A percentile compares a stretch with the other conserved stretches of the same genome.
Conservation (phyloP, 176 grass and related monocot genomes). For the Eragrostis nindensis region DNA sequence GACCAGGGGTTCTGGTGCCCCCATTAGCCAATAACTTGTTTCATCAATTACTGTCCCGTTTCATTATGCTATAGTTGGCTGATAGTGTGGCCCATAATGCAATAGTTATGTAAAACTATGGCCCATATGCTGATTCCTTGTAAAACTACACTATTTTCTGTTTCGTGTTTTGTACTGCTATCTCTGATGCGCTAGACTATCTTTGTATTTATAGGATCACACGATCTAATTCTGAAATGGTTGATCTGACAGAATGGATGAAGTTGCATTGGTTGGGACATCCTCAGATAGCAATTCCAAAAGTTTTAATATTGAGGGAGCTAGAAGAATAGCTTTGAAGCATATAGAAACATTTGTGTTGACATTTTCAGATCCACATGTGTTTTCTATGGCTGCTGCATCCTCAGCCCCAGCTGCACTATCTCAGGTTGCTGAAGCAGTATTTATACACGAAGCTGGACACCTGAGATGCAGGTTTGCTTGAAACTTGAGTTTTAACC, state of each 20-base stretch:
- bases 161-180: neutral
- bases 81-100: neutral
- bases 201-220: conserved; percentile 22
- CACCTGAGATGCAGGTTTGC: conserved; percentile 97
- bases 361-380: conserved; percentile 86
- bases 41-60: neutral
- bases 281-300: conserved; percentile 80
- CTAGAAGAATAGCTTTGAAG: conserved; percentile 98
- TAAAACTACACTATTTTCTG: neutral
- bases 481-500: conserved; percentile 24
- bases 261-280: conserved; percentile 76
- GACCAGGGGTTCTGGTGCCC: neutral
- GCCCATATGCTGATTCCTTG: neutral
- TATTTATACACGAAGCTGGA: conserved; percentile 96
- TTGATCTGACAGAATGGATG: conserved; percentile 81
- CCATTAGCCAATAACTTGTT: neutral
- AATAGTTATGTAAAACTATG: neutral
- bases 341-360: conserved; percentile 89
- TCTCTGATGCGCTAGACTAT: conserved; percentile 29
- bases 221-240: conserved; percentile 35
- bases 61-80: conserved; percentile 4
- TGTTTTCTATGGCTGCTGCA: conserved; percentile 67
- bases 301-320: conserved; percentile 80
- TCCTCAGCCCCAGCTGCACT: conserved; percentile 75
- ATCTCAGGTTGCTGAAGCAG: conserved; percentile 76